phyloP scores from a whole-genome alignment of 768 basidiomycete species.

The Neoboletus brunneissimus region DNA sequence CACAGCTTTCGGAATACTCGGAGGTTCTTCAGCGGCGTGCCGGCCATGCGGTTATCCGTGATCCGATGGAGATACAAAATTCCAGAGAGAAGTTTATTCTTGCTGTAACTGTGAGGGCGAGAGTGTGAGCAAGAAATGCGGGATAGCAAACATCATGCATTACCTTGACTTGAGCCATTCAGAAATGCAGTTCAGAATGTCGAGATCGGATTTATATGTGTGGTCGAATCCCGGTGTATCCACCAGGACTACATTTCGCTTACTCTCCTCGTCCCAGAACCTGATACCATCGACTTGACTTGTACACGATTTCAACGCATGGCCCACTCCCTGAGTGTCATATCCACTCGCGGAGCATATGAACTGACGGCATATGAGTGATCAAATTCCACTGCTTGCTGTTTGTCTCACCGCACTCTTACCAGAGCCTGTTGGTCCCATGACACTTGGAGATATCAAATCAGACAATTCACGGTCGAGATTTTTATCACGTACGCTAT shows the following conservation, averaged over 20 bases:
- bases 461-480: not conserved
- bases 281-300: slow-evolving; percentile 3
- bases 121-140: not conserved
- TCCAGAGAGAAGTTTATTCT: slow-evolving; percentile 26
- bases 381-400: not conserved
- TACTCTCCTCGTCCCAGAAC: slow-evolving; percentile 1
- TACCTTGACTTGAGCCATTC: slow-evolving; percentile 17
- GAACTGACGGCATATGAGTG: slow-evolving; percentile 7
- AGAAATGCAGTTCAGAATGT: slow-evolving; percentile 11
- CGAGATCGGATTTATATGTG: slow-evolving; percentile 14
- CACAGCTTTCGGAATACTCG: slow-evolving; percentile 31
- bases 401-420: slow-evolving; percentile 4
- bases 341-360: slow-evolving; percentile 3
- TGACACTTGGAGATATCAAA: slow-evolving; percentile 4
- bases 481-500: slow-evolving; percentile 8
- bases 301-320: slow-evolving; percentile 10
- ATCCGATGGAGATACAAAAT: slow-evolving; percentile 42
- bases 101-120: slow-evolving; percentile 2
- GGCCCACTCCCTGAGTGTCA: slow-evolving; percentile 1
- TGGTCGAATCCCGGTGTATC: slow-evolving; percentile 27
- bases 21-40: slow-evolving; percentile 33
- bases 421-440: slow-evolving; percentile 20
- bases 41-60: slow-evolving; percentile 37
- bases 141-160: not conserved
- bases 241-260: slow-evolving; percentile 16